Conservation (phyloP, 495 filamentous ascomycete genomes). For the Aspergillus bridgeri region DNA sequence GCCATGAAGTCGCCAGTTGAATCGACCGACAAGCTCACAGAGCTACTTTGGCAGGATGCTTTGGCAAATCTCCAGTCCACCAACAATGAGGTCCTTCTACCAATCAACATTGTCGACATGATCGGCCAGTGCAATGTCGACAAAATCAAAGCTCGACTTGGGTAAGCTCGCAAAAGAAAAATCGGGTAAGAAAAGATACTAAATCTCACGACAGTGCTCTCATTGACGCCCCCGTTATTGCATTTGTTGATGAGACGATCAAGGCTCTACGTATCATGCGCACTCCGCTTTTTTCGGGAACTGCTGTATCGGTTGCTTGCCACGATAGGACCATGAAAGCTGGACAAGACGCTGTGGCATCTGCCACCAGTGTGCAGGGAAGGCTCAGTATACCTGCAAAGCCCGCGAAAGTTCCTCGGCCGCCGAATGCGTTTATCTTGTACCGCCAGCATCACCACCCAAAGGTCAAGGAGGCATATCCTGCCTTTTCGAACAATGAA, state of each 20-base stretch:
- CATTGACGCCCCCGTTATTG: constrained; percentile 24
- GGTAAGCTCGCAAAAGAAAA: constrained; percentile 12
- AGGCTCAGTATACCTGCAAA: constrained; percentile 9
- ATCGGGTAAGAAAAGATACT: not conserved
- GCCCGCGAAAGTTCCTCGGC: constrained; percentile 34
- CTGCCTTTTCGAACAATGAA: constrained; percentile 30
- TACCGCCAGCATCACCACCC: constrained; percentile 42
- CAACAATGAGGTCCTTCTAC: constrained; percentile 27
- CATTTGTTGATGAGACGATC: constrained; percentile 26
- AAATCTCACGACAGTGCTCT: constrained; percentile 17
- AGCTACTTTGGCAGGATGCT: constrained; percentile 28
- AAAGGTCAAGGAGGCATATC: constrained; percentile 31
- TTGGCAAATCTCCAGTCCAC: constrained; percentile 23
- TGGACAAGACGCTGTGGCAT: not conserved
- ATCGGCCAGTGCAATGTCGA: constrained; percentile 25
- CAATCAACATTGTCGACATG: constrained; percentile 22
- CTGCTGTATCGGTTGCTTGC: constrained; percentile 21
- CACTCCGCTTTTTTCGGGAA: constrained; percentile 21
- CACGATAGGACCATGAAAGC: constrained; percentile 8
- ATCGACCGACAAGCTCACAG: constrained; percentile 18
- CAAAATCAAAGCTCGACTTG: constrained; percentile 24
- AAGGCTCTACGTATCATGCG: constrained; percentile 28
- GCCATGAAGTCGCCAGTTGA: constrained; percentile 13
- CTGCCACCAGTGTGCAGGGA: constrained; percentile 4
- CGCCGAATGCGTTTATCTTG: constrained; percentile 45